A percentile compares a stretch with the other conserved stretches of the same genome.
Evolutionary conservation across 192 early-diverging fungal species (phyloP).

Genomic region (Podila verticillata): DNA sequence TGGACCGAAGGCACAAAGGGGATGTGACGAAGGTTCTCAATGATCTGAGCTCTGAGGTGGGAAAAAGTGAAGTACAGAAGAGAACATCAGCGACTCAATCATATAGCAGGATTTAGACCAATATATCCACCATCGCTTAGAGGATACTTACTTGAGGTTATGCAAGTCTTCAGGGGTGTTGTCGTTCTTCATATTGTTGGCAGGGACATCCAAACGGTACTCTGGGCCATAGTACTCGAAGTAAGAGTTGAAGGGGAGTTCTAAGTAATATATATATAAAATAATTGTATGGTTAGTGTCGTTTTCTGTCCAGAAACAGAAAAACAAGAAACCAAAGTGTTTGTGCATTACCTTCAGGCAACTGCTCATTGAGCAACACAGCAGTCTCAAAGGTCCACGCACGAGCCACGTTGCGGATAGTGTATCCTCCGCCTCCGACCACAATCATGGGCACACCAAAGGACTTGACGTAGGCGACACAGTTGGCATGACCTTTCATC

Average conservation of each 20-base stretch:
- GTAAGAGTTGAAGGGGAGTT: conserved; percentile 89
- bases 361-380: conserved; percentile 77
- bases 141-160: conserved; percentile 72
- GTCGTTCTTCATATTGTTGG: conserved; percentile 89
- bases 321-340: neutral
- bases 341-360: conserved; percentile 65
- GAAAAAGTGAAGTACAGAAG: neutral
- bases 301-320: neutral
- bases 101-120: neutral
- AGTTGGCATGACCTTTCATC: conserved; percentile 92
- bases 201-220: conserved; percentile 85
- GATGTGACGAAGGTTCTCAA: conserved; percentile 73
- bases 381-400: conserved; percentile 97
- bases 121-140: neutral
- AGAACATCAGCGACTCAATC: neutral
- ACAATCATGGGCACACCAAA: conserved; percentile 93
- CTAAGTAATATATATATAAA: conserved; percentile 18
- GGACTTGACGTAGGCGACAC: conserved; percentile 90
- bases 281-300: neutral
- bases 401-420: conserved; percentile 94
- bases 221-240: conserved; percentile 94
- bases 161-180: conserved; percentile 90
- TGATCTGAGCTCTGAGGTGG: conserved; percentile 55
- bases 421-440: conserved; percentile 97
- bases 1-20: conserved; percentile 84